These are phyloP conservation scores for Diplosphaera chodatii DNA, from an alignment of 139 green algal species.

Conservation along the genomic window DNA sequence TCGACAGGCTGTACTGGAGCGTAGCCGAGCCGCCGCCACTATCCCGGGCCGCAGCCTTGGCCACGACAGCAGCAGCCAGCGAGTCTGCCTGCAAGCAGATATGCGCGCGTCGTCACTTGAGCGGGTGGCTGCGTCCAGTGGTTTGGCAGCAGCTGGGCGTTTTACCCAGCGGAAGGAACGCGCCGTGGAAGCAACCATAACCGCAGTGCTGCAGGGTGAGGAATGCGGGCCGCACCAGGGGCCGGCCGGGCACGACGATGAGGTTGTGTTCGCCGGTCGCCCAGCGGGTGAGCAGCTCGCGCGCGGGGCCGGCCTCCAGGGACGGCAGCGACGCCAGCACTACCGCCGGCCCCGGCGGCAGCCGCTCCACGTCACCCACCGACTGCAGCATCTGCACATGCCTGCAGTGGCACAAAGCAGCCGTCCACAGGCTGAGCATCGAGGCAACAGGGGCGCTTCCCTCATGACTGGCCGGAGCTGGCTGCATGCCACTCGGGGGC, in stretches of 20 bases:
- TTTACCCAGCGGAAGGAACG: no score
- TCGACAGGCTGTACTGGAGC: conserved; percentile 41
- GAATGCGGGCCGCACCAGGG: conserved; percentile 10
- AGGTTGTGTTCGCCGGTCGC: conserved; percentile 58
- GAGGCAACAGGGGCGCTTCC: no score
- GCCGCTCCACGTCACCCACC: not conserved
- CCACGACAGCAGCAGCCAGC: conserved; percentile 22
- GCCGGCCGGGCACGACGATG: conserved; percentile 60
- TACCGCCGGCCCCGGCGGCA: conserved; percentile 52
- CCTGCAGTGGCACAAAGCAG: no score
- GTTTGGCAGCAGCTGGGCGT: no score
- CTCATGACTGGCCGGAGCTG: no score
- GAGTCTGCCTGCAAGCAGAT: conserved; percentile 18
- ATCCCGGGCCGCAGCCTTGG: not conserved
- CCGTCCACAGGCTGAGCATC: no score
- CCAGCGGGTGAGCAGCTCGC: conserved; percentile 79
- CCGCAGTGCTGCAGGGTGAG: conserved; percentile 22
- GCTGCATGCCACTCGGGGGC: no score
- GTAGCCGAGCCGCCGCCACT: conserved; percentile 1
- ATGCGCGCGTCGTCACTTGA: no score
- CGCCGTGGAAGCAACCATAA: no score
- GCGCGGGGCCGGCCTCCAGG: conserved; percentile 59
- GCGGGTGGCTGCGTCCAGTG: no score
- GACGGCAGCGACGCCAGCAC: conserved; percentile 70
- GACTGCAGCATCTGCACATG: not conserved